Conservation (phyloP, 2,329 filamentous ascomycete species). For the Dothideomycetes sp. region DNA sequence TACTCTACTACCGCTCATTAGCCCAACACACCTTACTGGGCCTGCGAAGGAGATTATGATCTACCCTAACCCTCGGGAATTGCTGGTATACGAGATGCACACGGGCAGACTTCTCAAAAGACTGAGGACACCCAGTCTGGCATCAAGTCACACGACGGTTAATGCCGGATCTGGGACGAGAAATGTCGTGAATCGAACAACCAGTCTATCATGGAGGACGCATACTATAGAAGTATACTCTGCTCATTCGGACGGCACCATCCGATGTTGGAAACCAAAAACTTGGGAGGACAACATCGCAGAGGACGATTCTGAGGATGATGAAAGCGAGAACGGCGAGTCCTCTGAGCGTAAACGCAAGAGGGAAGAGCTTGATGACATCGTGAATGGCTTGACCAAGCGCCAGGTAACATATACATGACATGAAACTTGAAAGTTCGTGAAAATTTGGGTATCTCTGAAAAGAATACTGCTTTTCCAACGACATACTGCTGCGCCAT, state of each 20-base stretch:
- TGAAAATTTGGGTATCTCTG: neutral
- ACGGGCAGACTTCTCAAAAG: conserved; percentile 63
- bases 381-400: conserved; percentile 66
- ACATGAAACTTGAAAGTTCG: conserved; percentile 3
- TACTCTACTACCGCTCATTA: conserved; percentile 30
- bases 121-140: conserved; percentile 42
- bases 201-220: conserved; percentile 62
- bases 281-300: conserved; percentile 34
- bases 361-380: conserved; percentile 66
- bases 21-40: conserved; percentile 50
- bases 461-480: too few species aligned
- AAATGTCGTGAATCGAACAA: conserved; percentile 47
- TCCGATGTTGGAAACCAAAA: conserved; percentile 65
- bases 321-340: conserved; percentile 27
- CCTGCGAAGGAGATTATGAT: conserved; percentile 57
- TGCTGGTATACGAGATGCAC: conserved; percentile 69
- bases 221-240: conserved; percentile 69
- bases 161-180: conserved; percentile 12
- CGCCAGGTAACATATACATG: conserved; percentile 49
- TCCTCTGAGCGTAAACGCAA: conserved; percentile 52
- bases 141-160: conserved; percentile 9
- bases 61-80: conserved; percentile 66
- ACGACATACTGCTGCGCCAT: too few species aligned
- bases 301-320: conserved; percentile 21
- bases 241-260: conserved; percentile 72